Evolutionary conservation across 164 flowering plant genomes (phyloP), one percentile per base, ranked within the genome.

Genomic region (Cinnamomum chago): DNA sequence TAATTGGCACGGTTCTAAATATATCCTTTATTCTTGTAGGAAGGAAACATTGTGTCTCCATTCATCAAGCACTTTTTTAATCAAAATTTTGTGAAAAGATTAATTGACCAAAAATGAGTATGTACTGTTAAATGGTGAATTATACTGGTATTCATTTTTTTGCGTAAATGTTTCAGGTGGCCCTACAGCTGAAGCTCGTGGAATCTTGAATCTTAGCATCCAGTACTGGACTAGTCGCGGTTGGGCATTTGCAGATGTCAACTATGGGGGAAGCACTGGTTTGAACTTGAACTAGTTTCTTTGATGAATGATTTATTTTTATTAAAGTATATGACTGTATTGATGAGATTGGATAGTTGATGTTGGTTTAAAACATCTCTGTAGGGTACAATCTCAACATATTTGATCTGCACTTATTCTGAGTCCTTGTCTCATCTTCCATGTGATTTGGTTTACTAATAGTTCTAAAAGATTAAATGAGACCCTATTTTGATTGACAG

Each of bases 221-320:
- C 99, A 95, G 81, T 95, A 90, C 76, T 93, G 97, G 99, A 95
- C 99, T 58, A 95, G 99, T 83, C 86, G 99, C 23, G 99, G 99
- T 62, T 95, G 99, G 98, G 99, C 95, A 55, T 87, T 88, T 86
- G 97, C 88, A 75, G 99, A 93, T 89, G 99, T 95, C 60, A 95
- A 95, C 72, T 95, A 95, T 79, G 97, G 98, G 73, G 99, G 99
- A 82, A 95, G 99, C 87, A 86, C 97, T 68, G 99, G 99, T 93
- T 75, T 73, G 92, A 78, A 68, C 72, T 79, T 14, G 33, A 25
- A 55, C 71, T 79, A 18, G 27, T 50, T 50, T 50, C 20, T 70
- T 11, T 40, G 2, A 40, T 40, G 47, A 40, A 40, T 40, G 47
- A 40, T 40, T 40, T 40, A 40, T 40, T 0, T 3, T 67, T 65